Percentiles rank a stretch among this genome's conserved stretches.
These are phyloP conservation scores for Falciphora oryzae DNA, from an alignment of 2,329 filamentous ascomycete genomes.

Conservation along the genomic window DNA sequence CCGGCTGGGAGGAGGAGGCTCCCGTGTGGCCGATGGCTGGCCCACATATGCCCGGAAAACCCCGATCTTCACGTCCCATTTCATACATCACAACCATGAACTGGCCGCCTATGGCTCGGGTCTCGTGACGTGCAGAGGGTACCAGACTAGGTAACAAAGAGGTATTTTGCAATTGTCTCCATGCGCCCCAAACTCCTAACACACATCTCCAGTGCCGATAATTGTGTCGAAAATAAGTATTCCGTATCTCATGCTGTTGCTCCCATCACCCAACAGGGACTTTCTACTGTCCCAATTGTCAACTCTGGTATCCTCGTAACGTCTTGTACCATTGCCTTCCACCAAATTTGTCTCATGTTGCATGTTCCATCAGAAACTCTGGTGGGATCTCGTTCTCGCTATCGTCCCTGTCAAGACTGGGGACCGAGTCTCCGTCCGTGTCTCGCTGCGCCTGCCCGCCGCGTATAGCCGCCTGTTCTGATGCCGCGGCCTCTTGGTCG, in stretches of 20 bases:
- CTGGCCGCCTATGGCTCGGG: background rate
- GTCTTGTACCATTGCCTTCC: background rate
- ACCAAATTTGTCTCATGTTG: constrained; percentile 1
- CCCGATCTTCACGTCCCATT: background rate
- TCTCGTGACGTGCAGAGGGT: background rate
- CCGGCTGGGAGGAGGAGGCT: background rate
- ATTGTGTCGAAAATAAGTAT: background rate
- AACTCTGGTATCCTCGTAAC: background rate
- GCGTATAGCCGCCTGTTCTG: background rate
- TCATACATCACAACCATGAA: background rate
- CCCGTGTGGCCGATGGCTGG: background rate
- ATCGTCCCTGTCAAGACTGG: constrained; percentile 21
- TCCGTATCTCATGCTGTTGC: background rate
- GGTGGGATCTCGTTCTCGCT: constrained; percentile 45
- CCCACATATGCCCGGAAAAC: background rate
- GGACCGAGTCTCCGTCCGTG: background rate
- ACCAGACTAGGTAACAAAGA: background rate
- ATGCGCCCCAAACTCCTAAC: background rate
- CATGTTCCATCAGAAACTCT: constrained; percentile 46
- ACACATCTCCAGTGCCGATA: background rate
- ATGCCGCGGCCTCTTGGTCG: background rate
- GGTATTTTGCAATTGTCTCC: background rate
- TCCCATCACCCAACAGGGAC: background rate
- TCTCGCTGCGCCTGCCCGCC: background rate
- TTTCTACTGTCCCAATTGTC: background rate